Base-by-base conservation (phyloP, 208 protist species). In the Porcisia deanei region DNA sequence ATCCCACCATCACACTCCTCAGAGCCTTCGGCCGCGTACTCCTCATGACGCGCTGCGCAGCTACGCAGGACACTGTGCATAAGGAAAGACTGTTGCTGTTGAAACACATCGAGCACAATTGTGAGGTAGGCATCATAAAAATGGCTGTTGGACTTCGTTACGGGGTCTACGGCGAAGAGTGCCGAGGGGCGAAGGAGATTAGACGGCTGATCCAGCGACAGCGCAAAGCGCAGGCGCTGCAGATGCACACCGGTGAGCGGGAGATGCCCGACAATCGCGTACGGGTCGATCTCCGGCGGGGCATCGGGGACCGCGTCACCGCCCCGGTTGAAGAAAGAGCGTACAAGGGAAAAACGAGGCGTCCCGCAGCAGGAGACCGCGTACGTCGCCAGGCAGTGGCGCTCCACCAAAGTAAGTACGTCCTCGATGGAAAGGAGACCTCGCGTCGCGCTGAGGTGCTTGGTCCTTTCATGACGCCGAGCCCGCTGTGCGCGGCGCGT, bases 51-150 rank as follows among this genome's bases (percentile, higher is more conserved):
- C 0, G 66, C n/a, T 14, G 81, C 63, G 70, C 88, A 89, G 53
- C 83, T 82, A 5, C 67, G 54, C 57, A 88, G 77, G 7, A 95
- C 72, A 39, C 83, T 67, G 52, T 89, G 81, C 83, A 94, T 91
- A 22, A 85, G 77, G 39, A 84, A 85, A 41, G 85, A 76, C 71
- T 95, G 93, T 69, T 96, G 91, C 77, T 91, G 85, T 53, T 88
- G 79, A 53, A 87, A 88, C 45, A 84, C 71, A 45, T 97, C 91
- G 3, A 97, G 78, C 12, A 82, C 88, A 3, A 95, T 71, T 57
- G 76, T 85, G 12, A 97, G 86, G 65, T 91, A 92, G 71, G 92
- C 89, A 76, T 94, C 83, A 83, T 96, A 92, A 58, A 97, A 90
- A 72, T 97, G 93, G 3, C 83, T 86, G 43, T 90, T 85, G 12